These are phyloP conservation scores for Ophiostoma tasmaniense DNA, from an alignment of 2,329 filamentous ascomycete species.

Conservation along the genomic window DNA sequence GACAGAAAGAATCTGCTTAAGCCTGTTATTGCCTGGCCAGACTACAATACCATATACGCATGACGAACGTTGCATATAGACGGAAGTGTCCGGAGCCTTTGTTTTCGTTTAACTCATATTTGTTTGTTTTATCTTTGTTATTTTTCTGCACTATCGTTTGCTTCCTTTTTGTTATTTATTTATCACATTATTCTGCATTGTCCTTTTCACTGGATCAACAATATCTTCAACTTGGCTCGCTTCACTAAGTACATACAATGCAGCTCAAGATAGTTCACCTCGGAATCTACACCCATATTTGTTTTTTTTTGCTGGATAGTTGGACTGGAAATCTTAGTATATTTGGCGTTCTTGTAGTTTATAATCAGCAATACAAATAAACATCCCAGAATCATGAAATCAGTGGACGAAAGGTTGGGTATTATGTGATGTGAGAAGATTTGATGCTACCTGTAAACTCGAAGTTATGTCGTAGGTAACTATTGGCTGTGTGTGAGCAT, in stretches of 20 bases:
- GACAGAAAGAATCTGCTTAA: too few species aligned
- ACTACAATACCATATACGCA: conserved; percentile 4
- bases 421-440: too few species aligned
- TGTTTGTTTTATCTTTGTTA: background rate
- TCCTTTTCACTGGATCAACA: background rate
- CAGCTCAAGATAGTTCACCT: background rate
- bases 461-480: too few species aligned
- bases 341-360: background rate
- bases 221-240: background rate
- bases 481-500: too few species aligned
- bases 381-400: too few species aligned
- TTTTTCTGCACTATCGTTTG: background rate
- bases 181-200: background rate
- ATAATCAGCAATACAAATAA: too few species aligned
- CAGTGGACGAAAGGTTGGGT: too few species aligned
- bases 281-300: background rate
- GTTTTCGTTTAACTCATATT: background rate
- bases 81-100: conserved; percentile 8
- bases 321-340: background rate
- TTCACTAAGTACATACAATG: background rate
- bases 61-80: conserved; percentile 20
- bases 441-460: too few species aligned
- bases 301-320: background rate
- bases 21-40: background rate
- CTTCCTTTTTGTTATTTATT: conserved; percentile 5